Conservation (phyloP, 306 rosid genomes). For the Senna tora region DNA sequence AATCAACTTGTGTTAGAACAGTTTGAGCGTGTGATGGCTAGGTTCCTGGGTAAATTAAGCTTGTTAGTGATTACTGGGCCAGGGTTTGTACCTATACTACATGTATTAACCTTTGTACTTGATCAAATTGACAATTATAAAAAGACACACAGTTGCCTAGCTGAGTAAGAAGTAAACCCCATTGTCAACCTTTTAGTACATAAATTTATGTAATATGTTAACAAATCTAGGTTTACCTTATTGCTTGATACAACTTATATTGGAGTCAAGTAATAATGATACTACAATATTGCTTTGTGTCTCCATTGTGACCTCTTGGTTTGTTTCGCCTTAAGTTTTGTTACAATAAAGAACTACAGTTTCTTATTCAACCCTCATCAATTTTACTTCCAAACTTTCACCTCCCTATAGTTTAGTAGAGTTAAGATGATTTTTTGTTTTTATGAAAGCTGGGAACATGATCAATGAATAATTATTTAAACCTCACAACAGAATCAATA, state of each 20-base stretch:
- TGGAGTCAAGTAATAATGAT: constrained; percentile 19
- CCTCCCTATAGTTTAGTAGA: too few relatives aligned
- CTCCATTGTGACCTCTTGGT: constrained; percentile 21
- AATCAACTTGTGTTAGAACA: too few relatives aligned
- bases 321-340: constrained; percentile 20
- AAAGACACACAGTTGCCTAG: too few relatives aligned
- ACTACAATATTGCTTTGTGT: constrained; percentile 5
- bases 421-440: neutral
- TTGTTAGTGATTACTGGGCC: too few relatives aligned
- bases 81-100: too few relatives aligned
- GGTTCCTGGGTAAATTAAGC: too few relatives aligned
- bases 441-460: neutral
- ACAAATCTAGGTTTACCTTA: constrained; percentile 30
- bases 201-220: constrained; percentile 27
- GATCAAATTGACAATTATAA: too few relatives aligned
- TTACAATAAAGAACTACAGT: constrained; percentile 28
- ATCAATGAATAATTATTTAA: constrained; percentile 21
- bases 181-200: too few relatives aligned
- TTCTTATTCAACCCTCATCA: constrained; percentile 7
- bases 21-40: too few relatives aligned
- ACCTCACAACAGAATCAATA: constrained; percentile 9
- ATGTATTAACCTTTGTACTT: too few relatives aligned
- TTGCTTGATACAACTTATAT: constrained; percentile 16
- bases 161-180: too few relatives aligned
- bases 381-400: constrained; percentile 22